Evolutionary conservation across 179 eudicot species (phyloP).

Genomic region (Spinacia oleracea): DNA sequence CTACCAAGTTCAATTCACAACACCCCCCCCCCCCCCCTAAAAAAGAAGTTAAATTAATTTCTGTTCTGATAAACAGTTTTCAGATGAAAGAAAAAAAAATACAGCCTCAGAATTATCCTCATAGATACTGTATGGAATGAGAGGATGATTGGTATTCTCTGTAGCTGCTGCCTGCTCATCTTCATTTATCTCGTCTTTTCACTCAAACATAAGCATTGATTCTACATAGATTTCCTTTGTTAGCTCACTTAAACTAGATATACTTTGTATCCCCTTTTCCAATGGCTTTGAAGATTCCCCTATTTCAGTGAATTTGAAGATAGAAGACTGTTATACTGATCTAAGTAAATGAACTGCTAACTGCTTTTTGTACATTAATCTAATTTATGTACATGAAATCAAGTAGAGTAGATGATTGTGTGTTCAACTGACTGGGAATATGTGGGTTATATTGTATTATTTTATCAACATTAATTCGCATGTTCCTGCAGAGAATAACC

Average conservation of each 20-base stretch:
- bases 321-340: neutral
- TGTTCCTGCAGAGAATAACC: conserved; percentile 39
- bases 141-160: neutral
- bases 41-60: neutral
- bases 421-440: neutral
- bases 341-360: neutral
- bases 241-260: neutral
- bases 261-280: too few relatives aligned
- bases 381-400: neutral
- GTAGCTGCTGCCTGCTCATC: neutral
- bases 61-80: too few relatives aligned
- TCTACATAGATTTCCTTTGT: neutral
- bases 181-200: neutral
- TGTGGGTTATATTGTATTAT: neutral
- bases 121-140: neutral
- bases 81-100: too few relatives aligned
- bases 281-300: too few relatives aligned
- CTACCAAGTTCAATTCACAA: neutral
- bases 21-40: too few relatives aligned
- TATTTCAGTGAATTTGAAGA: too few relatives aligned
- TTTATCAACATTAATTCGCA: neutral
- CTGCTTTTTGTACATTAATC: neutral
- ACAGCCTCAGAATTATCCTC: too few relatives aligned
- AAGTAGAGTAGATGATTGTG: neutral
- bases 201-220: neutral